Evolutionary conservation across 2,329 filamentous ascomycete species (phyloP).

Genomic region (Pseudogymnoascus sp.): DNA sequence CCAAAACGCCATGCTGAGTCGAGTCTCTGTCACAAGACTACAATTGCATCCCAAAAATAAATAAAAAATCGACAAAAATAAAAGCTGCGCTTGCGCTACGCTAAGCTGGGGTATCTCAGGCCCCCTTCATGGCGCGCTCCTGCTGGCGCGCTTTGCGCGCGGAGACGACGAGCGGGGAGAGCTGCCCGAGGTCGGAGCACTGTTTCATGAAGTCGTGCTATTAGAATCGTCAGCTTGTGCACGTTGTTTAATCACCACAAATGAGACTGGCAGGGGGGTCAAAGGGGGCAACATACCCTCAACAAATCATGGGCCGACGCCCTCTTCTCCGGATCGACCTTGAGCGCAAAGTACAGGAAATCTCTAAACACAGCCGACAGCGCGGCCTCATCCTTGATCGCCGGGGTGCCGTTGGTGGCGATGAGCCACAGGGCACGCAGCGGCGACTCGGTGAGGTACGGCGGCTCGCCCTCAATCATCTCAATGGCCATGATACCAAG

Average conservation of each 20-base stretch:
- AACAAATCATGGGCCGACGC: slow-evolving; percentile 90
- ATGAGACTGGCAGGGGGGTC: slow-evolving; percentile 3
- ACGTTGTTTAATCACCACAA: slow-evolving; percentile 12
- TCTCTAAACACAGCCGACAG: slow-evolving; percentile 78
- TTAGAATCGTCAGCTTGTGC: slow-evolving; percentile 20
- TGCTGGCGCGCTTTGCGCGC: slow-evolving; percentile 78
- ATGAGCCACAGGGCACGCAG: slow-evolving; percentile 91
- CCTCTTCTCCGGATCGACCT: slow-evolving; percentile 95
- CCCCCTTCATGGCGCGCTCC: slow-evolving; percentile 66
- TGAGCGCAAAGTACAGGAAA: slow-evolving; percentile 86
- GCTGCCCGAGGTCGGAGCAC: slow-evolving; percentile 65
- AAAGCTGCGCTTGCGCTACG: neutral
- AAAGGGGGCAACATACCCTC: slow-evolving; percentile 54
- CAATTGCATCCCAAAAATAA: slow-evolving; percentile 5
- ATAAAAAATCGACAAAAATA: neutral
- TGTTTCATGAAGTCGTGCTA: slow-evolving; percentile 75
- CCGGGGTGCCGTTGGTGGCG: slow-evolving; percentile 89
- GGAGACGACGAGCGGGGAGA: slow-evolving; percentile 79
- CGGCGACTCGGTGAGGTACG: slow-evolving; percentile 91
- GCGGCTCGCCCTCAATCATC: slow-evolving; percentile 98
- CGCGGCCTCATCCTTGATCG: slow-evolving; percentile 86
- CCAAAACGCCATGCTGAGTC: slow-evolving; percentile 4
- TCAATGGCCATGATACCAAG: slow-evolving; percentile 99
- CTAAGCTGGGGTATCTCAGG: slow-evolving; percentile 10
- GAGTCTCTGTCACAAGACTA: neutral